A percentile compares a stretch with the other conserved stretches of the same genome.
Evolutionary conservation across 1,139 yeast species (phyloP).

Genomic region (Geotrichum phurueaensis): DNA sequence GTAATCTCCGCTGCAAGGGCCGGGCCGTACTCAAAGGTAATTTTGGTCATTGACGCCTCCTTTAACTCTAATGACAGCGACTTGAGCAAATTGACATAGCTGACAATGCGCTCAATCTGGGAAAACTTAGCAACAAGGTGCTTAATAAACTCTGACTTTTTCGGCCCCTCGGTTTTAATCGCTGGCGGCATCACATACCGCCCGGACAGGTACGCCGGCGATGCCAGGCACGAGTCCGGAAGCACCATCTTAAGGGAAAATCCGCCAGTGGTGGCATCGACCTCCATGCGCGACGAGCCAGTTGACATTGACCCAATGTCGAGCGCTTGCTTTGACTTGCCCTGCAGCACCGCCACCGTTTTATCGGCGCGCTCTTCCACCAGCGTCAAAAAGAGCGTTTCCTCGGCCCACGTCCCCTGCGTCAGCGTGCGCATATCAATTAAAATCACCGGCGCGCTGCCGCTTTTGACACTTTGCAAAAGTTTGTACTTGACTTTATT

Average conservation of each 20-base stretch:
- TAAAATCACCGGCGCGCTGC: conserved; percentile 24
- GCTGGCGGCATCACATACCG: background rate
- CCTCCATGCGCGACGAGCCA: conserved; percentile 21
- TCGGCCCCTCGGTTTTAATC: background rate
- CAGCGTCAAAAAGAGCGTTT: conserved; percentile 21
- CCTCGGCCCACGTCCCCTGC: conserved; percentile 28
- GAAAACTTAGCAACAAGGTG: conserved; percentile 22
- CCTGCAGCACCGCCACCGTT: conserved; percentile 25
- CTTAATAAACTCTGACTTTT: conserved; percentile 20
- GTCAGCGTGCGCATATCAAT: conserved; percentile 23
- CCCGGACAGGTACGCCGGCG: conserved; percentile 8
- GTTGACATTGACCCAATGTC: conserved; percentile 22
- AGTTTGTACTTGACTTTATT: conserved; percentile 25
- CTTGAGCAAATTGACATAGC: conserved; percentile 28
- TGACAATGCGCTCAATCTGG: conserved; percentile 31
- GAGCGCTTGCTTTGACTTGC: conserved; percentile 24
- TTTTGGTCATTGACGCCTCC: conserved; percentile 29
- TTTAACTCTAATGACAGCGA: conserved; percentile 25
- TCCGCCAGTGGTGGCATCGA: conserved; percentile 26
- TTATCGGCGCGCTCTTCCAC: conserved; percentile 9
- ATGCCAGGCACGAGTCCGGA: conserved; percentile 12
- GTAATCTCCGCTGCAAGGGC: conserved; percentile 23
- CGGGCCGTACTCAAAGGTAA: conserved; percentile 28
- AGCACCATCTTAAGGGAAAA: conserved; percentile 22
- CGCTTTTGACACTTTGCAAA: conserved; percentile 18